Base-by-base conservation (phyloP, 2,329 filamentous ascomycete species). In the Fusarium sp. region DNA sequence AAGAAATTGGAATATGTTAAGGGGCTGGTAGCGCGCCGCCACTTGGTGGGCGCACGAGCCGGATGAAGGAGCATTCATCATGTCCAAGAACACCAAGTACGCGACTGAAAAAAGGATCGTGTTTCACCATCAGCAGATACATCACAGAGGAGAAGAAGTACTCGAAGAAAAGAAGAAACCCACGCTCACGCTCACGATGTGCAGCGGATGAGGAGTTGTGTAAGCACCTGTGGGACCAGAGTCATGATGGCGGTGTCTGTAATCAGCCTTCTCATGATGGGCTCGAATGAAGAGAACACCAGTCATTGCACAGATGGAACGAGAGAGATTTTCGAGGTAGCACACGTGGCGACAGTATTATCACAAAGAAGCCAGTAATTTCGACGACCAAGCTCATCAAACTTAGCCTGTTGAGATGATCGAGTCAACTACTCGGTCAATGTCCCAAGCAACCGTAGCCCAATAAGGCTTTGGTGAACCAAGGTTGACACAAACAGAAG, bases 1-100 rank as follows among this genome's bases (percentile, higher is more conserved):
- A 76, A 37, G 75, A 77, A 66, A 78, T 78, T 76, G 69, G 69
- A 60, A 42, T 43, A n/a, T 71, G 67, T 72, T 77, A 77, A 78
- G 76, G 76, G 76, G 76, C 43, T 71, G 73, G 66, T 73, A 77
- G 73, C 60, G 76, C 64, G 67, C 73, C 67, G 60, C 75, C 65
- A 72, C 76, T 58, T 43, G 59, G 67, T 73, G 56, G 59, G 47
- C 56, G 71, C 71, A 69, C 67, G 71, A 74, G 67, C 71, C 71
- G 68, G 54, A 72, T 38, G 33, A 69, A 67, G 56, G 71, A 72
- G 71, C 47, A 44, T 40, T 60, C 47, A 70, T 56, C 67, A 66
- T 37, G 53, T 70, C 30, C 21, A 56, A 35, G 46, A 69, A 60
- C 38, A 65, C 25, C 32, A 43, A 43, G 23, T 56, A 32, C 18